Conservation (phyloP, 129 eudicot genomes). For the Scalesia atractyloides region DNA sequence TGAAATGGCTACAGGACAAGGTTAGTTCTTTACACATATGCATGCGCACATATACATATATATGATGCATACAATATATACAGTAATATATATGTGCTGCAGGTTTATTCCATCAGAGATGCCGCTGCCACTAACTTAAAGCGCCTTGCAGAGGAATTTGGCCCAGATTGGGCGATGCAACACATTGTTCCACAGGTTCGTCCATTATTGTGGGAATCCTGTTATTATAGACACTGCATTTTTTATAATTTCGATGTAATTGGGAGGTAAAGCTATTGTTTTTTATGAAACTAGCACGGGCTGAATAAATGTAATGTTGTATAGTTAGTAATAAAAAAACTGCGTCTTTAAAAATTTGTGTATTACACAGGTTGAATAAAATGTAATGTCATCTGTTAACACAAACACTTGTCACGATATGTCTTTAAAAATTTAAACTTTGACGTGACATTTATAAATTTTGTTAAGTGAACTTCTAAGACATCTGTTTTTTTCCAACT, state of each 20-base stretch:
- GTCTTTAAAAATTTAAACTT: too few relatives aligned
- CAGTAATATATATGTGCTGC: slow-evolving; percentile 22
- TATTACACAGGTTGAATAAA: too few relatives aligned
- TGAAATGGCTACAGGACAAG: slow-evolving; percentile 98
- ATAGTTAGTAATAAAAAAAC: too few relatives aligned
- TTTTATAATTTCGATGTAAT: background rate
- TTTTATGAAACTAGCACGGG: too few relatives aligned
- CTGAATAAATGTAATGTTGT: too few relatives aligned
- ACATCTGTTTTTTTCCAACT: too few relatives aligned
- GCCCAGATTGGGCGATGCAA: slow-evolving; percentile 98
- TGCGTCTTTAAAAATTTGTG: too few relatives aligned
- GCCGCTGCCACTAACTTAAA: slow-evolving; percentile 93
- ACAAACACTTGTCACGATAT: too few relatives aligned
- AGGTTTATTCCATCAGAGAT: slow-evolving; percentile 94
- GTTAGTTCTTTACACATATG: slow-evolving; percentile 29
- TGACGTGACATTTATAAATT: too few relatives aligned
- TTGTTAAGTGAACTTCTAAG: too few relatives aligned
- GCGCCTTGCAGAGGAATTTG: slow-evolving; percentile 94
- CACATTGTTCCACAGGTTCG: slow-evolving; percentile 91
- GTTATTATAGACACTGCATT: background rate
- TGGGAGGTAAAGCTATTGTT: background rate
- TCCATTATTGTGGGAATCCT: slow-evolving; percentile 1
- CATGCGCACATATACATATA: too few relatives aligned
- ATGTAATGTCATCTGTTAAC: too few relatives aligned
- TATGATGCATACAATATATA: background rate